These are phyloP conservation scores for Ogataea ganodermae DNA, from an alignment of 805 yeast species.

Conservation along the genomic window DNA sequence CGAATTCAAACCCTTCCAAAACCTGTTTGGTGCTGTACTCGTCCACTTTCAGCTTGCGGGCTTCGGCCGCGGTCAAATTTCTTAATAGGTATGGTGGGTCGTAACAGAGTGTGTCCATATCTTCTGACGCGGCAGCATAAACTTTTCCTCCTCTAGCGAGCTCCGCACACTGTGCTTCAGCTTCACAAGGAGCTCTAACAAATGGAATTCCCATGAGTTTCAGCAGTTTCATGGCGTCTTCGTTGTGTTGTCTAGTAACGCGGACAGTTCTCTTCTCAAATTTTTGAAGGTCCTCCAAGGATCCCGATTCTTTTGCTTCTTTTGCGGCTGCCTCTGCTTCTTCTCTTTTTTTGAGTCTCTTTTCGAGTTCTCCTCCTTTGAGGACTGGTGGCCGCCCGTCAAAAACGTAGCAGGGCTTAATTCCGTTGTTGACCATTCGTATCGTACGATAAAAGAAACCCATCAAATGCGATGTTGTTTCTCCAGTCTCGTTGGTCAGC, in stretches of 20 bases:
- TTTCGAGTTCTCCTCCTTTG: conserved; percentile 90
- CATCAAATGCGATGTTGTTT: conserved; percentile 89
- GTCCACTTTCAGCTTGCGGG: conserved; percentile 87
- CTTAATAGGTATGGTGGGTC: conserved; percentile 81
- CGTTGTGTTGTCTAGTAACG: conserved; percentile 89
- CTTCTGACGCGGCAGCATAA: conserved; percentile 96
- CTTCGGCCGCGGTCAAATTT: conserved; percentile 92
- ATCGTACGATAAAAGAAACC: conserved; percentile 96
- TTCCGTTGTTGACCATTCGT: conserved; percentile 86
- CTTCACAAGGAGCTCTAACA: conserved; percentile 95
- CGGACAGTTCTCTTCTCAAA: conserved; percentile 86
- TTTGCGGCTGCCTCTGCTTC: conserved; percentile 79
- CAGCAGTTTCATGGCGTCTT: conserved; percentile 82
- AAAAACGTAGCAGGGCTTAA: conserved; percentile 94
- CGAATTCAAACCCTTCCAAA: conserved; percentile 76
- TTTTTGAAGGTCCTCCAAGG: conserved; percentile 71
- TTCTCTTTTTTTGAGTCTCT: conserved; percentile 76
- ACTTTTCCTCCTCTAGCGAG: conserved; percentile 88
- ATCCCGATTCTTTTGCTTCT: conserved; percentile 76
- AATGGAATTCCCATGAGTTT: conserved; percentile 93
- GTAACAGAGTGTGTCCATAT: conserved; percentile 97
- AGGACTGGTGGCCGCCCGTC: conserved; percentile 97
- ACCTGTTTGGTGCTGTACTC: conserved; percentile 72
- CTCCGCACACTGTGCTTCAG: conserved; percentile 98
- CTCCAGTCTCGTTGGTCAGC: conserved; percentile 84